These are phyloP conservation scores for Pachysolen tannophilus DNA, from an alignment of 805 yeast genomes.

Conservation along the genomic window DNA sequence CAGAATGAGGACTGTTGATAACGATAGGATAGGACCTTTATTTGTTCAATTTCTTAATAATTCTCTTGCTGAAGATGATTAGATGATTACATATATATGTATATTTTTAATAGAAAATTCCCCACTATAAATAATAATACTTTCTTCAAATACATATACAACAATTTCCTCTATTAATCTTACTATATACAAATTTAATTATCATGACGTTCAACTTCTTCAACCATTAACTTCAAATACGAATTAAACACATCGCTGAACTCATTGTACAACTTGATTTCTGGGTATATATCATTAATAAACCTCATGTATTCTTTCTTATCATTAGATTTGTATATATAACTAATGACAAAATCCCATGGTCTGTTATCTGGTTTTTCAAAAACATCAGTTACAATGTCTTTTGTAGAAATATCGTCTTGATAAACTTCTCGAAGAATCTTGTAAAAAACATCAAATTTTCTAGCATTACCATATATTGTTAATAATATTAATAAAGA, in stretches of 20 bases:
- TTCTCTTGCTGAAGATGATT: constrained; percentile 36
- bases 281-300: constrained; percentile 5
- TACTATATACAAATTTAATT: no score
- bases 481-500: constrained; percentile 6
- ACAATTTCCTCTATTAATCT: no score
- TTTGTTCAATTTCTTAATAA: constrained; percentile 74
- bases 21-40: constrained; percentile 56
- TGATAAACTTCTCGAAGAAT: constrained; percentile 1
- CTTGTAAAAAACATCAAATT: background rate
- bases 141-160: no score
- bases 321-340: constrained; percentile 1
- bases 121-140: no score
- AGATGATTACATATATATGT: no score
- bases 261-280: constrained; percentile 1
- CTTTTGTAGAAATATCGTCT: background rate
- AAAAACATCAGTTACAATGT: background rate
- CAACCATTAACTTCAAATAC: constrained; percentile 1
- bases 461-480: constrained; percentile 7
- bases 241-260: constrained; percentile 1
- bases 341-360: constrained; percentile 8
- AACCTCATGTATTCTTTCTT: constrained; percentile 2
- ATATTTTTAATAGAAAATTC: no score
- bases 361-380: constrained; percentile 4
- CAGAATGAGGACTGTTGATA: constrained; percentile 67
- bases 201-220: no score